Evolutionary conservation across 495 filamentous ascomycete species (phyloP).

Genomic region (Hyaloscypha variabilis): DNA sequence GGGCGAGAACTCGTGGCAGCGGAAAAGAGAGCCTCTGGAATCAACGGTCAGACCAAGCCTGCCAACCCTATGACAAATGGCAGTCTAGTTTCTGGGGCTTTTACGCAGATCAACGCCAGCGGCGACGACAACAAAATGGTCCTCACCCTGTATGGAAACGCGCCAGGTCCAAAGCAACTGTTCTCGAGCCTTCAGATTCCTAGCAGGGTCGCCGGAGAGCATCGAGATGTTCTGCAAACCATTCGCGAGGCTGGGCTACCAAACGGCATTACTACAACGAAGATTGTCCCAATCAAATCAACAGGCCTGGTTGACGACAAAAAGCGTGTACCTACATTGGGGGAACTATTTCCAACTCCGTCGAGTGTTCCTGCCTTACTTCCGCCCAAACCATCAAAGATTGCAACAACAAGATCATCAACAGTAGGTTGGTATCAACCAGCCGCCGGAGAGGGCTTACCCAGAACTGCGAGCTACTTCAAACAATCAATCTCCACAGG

Average conservation of each 20-base stretch:
- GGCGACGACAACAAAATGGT: slow-evolving; percentile 55
- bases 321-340: slow-evolving; percentile 65
- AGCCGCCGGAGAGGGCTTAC: slow-evolving; percentile 34
- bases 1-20: slow-evolving; percentile 46
- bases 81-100: slow-evolving; percentile 14
- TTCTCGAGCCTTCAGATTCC: slow-evolving; percentile 78
- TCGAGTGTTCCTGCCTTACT: slow-evolving; percentile 65
- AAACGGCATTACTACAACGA: slow-evolving; percentile 70
- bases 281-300: slow-evolving; percentile 61
- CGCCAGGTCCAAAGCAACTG: slow-evolving; percentile 72
- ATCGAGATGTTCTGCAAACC: slow-evolving; percentile 37
- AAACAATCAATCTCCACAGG: slow-evolving; percentile 60
- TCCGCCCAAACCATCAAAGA: slow-evolving; percentile 70
- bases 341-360: slow-evolving; percentile 79
- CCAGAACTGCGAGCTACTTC: slow-evolving; percentile 52
- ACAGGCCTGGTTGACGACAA: slow-evolving; percentile 38
- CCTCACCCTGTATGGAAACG: slow-evolving; percentile 71
- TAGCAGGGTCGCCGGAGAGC: slow-evolving; percentile 40
- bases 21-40: slow-evolving; percentile 38
- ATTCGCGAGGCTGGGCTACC: slow-evolving; percentile 70
- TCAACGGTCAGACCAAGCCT: slow-evolving; percentile 2
- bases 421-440: slow-evolving; percentile 66
- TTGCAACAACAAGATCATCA: slow-evolving; percentile 58
- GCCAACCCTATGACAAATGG: slow-evolving; percentile 20
- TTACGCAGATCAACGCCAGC: slow-evolving; percentile 30